Conservation (phyloP, 192 early-diverging fungal species). For the Bifiguratus adelaidae region DNA sequence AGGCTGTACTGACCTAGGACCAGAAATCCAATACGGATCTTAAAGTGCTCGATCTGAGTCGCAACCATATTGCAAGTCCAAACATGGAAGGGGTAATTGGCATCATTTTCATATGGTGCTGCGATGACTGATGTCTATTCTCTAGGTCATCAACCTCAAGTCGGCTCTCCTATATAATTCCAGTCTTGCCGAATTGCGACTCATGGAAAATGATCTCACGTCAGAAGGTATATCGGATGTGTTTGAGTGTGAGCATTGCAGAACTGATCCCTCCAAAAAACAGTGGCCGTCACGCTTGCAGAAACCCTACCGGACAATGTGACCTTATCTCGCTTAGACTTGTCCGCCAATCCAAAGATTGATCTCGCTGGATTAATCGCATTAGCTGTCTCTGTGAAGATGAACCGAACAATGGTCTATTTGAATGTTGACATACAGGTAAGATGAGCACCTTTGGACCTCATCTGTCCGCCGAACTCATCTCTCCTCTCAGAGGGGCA, state of each 20-base stretch:
- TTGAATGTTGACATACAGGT: constrained; percentile 56
- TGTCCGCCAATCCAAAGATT: constrained; percentile 65
- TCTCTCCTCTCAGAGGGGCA: constrained; percentile 4
- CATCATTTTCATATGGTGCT: too few relatives aligned
- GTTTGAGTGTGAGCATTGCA: constrained; percentile 19
- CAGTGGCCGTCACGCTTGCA: constrained; percentile 63
- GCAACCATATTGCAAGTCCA: constrained; percentile 38
- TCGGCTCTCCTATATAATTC: constrained; percentile 13
- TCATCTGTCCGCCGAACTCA: background rate
- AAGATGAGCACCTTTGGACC: background rate
- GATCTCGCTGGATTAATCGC: constrained; percentile 76
- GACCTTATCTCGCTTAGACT: constrained; percentile 55
- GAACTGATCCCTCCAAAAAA: constrained; percentile 48
- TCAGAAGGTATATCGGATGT: background rate
- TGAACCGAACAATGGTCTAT: constrained; percentile 63
- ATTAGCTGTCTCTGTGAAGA: constrained; percentile 67
- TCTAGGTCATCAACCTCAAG: constrained; percentile 21
- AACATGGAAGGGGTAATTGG: constrained; percentile 3
- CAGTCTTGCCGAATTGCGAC: background rate
- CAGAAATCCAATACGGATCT: constrained; percentile 27
- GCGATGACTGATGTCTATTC: too few relatives aligned
- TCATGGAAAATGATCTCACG: background rate
- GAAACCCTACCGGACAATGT: constrained; percentile 72
- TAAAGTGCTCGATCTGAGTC: constrained; percentile 39
- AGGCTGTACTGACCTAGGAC: background rate